Conservation (phyloP, 345 rosid genomes). For the Bretschneidera sinensis region DNA sequence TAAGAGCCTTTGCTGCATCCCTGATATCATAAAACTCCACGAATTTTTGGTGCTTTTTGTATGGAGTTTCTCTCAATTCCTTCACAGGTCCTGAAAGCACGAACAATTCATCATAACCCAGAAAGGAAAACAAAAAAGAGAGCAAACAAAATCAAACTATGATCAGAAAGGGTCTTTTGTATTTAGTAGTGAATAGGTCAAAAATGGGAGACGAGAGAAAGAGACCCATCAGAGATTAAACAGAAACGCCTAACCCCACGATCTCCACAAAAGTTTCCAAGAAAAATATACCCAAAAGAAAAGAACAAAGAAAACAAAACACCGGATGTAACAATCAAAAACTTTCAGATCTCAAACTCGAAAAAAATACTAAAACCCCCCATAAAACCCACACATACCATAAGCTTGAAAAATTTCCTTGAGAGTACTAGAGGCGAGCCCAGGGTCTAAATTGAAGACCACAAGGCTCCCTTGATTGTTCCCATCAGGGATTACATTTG, state of each 20-base stretch:
- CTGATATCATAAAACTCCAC: conserved; percentile 82
- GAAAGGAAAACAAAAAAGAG: not conserved
- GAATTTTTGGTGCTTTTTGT: conserved; percentile 76
- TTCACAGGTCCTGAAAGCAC: conserved; percentile 54
- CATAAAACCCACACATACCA: conserved; percentile 34
- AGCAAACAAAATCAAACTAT: not conserved
- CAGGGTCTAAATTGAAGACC: conserved; percentile 70
- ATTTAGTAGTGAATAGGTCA: not conserved
- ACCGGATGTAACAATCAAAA: conserved; percentile 8
- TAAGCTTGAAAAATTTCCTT: conserved; percentile 52
- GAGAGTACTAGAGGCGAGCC: conserved; percentile 46
- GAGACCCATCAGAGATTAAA: conserved; percentile 16
- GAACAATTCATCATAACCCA: not conserved
- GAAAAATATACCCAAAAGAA: not conserved
- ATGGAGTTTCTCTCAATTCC: conserved; percentile 86
- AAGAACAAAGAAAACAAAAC: not conserved
- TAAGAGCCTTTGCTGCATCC: conserved; percentile 71
- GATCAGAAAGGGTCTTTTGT: not conserved
- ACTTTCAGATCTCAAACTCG: conserved; percentile 13
- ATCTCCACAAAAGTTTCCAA: not conserved
- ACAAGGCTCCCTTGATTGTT: conserved; percentile 87
- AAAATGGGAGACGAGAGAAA: conserved; percentile 2
- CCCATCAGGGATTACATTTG: conserved; percentile 56
- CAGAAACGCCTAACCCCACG: not conserved
- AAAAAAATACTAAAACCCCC: conserved; percentile 8